Evolutionary conservation across 2,329 filamentous ascomycete species (phyloP), one percentile per base, ranked within the genome.

Genomic region (Cercospora janseana): DNA sequence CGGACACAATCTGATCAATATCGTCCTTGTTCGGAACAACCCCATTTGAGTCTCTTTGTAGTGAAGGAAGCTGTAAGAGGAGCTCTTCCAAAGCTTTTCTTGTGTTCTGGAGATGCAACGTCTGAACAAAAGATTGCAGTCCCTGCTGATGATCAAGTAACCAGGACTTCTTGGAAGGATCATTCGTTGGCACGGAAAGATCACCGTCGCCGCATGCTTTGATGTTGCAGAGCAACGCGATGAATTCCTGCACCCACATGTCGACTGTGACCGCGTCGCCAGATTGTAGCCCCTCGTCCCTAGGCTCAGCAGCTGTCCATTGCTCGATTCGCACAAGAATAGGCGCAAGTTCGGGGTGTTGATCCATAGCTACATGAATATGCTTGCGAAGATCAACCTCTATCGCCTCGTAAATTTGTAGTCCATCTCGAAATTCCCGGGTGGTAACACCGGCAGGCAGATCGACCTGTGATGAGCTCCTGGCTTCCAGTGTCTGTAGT

Each of bases 131-230:
- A 15, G 27, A 27, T 12, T 37, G 43, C n/a, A 48, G 20, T 7
- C 35, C 24, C 4, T 34, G 31, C 43, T 54, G 49, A 4, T 52
- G 24, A 16, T 57, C 49, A 7, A 60, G 65, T 4, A 81, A 75
- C 86, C 88, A 95, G 1, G 78, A 76, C 24, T 59, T 55, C 16
- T 75, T 66, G 21, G 93, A 75, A 54, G 92, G 85, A 31, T 76
- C 69, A 21, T 7, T 91, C 69, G n/a, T n/a, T n/a, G n/a, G n/a
- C n/a, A n/a, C n/a, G n/a, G n/a, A n/a, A n/a, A n/a, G n/a, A n/a
- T n/a, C n/a, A n/a, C n/a, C n/a, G n/a, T n/a, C n/a, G n/a, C n/a
- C n/a, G n/a, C n/a, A n/a, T 8, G 50, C 29, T n/a, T 53, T 18
- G 15, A 64, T 18, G 16, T 28, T 23, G 26, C 15, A 21, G 8